Conservation (phyloP, 2,329 filamentous ascomycete species). For the Fonsecaea multimorphosa region DNA sequence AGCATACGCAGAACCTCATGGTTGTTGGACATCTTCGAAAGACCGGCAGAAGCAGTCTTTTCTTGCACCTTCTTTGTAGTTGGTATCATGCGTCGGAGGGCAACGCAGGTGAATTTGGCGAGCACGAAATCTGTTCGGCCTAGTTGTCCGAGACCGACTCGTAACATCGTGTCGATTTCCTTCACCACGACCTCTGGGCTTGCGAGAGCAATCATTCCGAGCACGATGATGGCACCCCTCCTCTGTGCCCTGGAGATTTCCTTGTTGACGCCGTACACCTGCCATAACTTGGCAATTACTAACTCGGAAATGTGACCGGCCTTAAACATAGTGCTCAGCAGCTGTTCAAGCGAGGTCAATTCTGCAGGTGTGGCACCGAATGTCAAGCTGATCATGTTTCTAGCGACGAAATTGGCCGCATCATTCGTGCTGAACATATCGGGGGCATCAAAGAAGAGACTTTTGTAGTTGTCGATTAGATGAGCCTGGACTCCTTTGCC, state of each 20-base stretch:
- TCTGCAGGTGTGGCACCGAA: constrained; percentile 95
- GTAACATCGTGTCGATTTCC: constrained; percentile 92
- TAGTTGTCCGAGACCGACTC: constrained; percentile 81
- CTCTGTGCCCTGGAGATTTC: constrained; percentile 92
- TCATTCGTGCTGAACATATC: constrained; percentile 87
- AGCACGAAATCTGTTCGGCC: constrained; percentile 84
- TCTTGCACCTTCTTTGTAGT: constrained; percentile 80
- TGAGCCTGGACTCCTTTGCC: constrained; percentile 97
- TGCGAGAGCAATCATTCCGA: constrained; percentile 94
- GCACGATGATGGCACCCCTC: constrained; percentile 90
- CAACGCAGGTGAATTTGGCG: constrained; percentile 94
- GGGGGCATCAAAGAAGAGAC: constrained; percentile 94
- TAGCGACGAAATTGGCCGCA: constrained; percentile 90
- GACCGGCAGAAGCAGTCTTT: constrained; percentile 56
- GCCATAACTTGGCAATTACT: constrained; percentile 93
- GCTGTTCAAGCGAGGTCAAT: constrained; percentile 90
- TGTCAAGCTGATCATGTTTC: constrained; percentile 98
- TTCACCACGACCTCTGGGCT: constrained; percentile 91
- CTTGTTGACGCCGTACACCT: constrained; percentile 92
- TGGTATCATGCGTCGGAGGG: constrained; percentile 87
- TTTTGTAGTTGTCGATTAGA: constrained; percentile 94
- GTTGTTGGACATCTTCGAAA: constrained; percentile 85
- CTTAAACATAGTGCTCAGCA: constrained; percentile 98
- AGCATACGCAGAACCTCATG: constrained; percentile 84
- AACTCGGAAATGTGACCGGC: constrained; percentile 82